Base-by-base conservation (phyloP, 306 rosid genomes). In the Canavalia ensiformis region DNA sequence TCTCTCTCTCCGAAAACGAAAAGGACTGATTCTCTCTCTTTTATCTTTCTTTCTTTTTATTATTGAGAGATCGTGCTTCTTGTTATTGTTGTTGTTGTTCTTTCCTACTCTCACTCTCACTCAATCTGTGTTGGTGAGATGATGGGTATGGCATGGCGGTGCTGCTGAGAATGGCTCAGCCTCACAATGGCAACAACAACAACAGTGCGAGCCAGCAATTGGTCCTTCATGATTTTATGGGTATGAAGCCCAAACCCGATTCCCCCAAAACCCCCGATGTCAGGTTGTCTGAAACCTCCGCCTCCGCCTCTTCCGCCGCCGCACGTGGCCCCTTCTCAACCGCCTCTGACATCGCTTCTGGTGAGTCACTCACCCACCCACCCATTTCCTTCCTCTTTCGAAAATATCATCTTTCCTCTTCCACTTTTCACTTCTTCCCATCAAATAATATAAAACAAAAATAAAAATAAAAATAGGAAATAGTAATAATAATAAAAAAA, bases 191-290 rank as follows among this genome's bases (percentile, higher is more conserved):
- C 84, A 72, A 51, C 84, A 76, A 51, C 44, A 46, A 8, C 75
- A 83, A 41, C 87, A 80, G 10, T 76, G 28, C 75, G 3, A 66
- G 49, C 73, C 85, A 83, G 5, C 89, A 86, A 81, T 63, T 68
- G 0, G 82, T 90, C 1, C 93, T 93, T 58, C 99, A 91, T 84
- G 97, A 95, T 78, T 95, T 95, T 86, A 88, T 95, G 49, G 97
- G 94, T 79, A 90, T 83, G 94, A 93, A 79, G 56, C 85, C 95
- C 44, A 8, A 81, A 31, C 88, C 85, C 66, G 44, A 66, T 59
- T 58, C 90, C 69, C 78, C 91, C 13, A 90, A 85, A 80, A 72
- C 87, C 80, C 51, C 89, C 30, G 90, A 87, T 81, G 62, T 74
- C 2, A 85, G 92, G 79, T 83, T 83, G 8, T 51, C 91, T 1